phyloP scores from a whole-genome alignment of 148 eudicot genomes.

The Polygonum maritimum region DNA sequence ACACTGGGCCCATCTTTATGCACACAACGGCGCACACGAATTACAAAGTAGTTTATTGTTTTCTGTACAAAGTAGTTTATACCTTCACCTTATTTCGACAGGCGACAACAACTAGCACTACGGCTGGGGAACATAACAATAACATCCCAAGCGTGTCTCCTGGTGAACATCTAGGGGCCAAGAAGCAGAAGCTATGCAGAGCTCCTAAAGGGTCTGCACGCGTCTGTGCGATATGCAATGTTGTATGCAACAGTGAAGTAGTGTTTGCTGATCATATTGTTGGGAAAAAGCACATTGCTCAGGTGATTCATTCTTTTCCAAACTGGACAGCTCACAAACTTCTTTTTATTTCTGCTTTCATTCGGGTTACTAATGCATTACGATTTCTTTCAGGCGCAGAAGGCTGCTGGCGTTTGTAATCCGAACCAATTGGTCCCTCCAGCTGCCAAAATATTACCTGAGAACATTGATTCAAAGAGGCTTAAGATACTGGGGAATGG shows the following conservation, averaged over 20 bases:
- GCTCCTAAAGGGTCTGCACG: constrained; percentile 16
- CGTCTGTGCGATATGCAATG: constrained; percentile 25
- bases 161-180: constrained; percentile 18
- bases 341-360: not conserved
- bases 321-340: not conserved
- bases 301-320: constrained; percentile 19
- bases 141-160: not conserved
- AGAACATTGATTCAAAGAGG: constrained; percentile 29
- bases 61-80: not conserved
- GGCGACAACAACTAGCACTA: not conserved
- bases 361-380: too few relatives aligned
- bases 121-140: not conserved
- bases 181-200: constrained; percentile 32
- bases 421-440: not conserved
- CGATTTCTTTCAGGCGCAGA: not conserved
- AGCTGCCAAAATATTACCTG: not conserved
- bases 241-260: constrained; percentile 34
- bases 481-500: constrained; percentile 24
- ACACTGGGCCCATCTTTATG: too few relatives aligned
- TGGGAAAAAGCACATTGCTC: constrained; percentile 35
- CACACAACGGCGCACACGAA: too few relatives aligned
- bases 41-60: not conserved
- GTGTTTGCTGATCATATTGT: constrained; percentile 30
- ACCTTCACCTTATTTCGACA: not conserved
- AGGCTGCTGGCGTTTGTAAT: not conserved